phyloP scores from a whole-genome alignment of 176 grass and related monocot genomes.

The Lolium perenne region DNA sequence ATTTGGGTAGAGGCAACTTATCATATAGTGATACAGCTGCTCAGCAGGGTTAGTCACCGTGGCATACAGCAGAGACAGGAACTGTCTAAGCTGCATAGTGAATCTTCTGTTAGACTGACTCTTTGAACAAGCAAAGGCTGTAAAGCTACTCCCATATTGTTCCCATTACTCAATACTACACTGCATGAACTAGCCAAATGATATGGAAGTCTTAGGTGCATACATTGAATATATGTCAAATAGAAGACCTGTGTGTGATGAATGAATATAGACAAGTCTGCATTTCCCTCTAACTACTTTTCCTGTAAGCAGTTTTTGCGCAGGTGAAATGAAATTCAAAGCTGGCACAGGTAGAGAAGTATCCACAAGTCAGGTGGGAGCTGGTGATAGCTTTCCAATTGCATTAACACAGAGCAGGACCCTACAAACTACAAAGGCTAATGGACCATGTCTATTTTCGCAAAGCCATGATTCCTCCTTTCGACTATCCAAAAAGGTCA shows the following conservation, averaged over 20 bases:
- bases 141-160: conserved; percentile 14
- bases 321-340: neutral
- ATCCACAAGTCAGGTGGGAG: neutral
- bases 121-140: neutral
- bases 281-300: neutral
- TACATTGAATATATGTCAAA: neutral
- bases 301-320: neutral
- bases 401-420: neutral
- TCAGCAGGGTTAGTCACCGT: neutral
- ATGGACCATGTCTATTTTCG: conserved; percentile 1
- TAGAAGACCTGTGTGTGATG: neutral
- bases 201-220: neutral
- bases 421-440: neutral
- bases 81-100: neutral
- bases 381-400: neutral
- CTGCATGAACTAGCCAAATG: neutral
- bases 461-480: conserved; percentile 22
- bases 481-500: conserved; percentile 15
- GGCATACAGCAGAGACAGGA: neutral
- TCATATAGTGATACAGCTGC: neutral
- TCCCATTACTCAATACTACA: neutral
- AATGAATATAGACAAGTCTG: neutral
- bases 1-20: neutral
- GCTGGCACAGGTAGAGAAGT: neutral
- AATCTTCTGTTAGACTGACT: neutral